These are phyloP conservation scores for Diplodia seriata DNA, from an alignment of 2,329 filamentous ascomycete genomes.

Conservation along the genomic window DNA sequence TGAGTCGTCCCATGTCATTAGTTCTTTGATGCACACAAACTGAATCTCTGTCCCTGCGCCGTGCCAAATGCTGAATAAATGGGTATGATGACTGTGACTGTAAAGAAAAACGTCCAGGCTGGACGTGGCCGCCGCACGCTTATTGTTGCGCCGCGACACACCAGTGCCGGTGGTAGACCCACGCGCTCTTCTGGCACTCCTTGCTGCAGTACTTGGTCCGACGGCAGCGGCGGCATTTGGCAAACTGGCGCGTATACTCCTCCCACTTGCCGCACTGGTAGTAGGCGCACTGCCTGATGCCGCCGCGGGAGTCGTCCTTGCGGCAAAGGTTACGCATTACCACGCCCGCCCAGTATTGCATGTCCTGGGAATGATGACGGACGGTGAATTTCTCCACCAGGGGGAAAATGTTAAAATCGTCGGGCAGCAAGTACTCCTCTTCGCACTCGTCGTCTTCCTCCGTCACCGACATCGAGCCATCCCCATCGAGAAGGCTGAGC, in stretches of 20 bases:
- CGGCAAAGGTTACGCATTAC: slow-evolving; percentile 99
- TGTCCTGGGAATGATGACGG: slow-evolving; percentile 90
- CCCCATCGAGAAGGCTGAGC: slow-evolving; percentile 78
- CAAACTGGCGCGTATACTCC: slow-evolving; percentile 93
- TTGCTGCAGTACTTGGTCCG: slow-evolving; percentile 99
- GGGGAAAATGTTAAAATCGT: slow-evolving; percentile 98
- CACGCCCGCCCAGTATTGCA: slow-evolving; percentile 99
- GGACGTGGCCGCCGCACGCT: slow-evolving; percentile 21
- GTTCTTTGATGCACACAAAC: slow-evolving; percentile 34
- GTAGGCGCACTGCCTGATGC: slow-evolving; percentile 96
- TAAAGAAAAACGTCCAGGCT: slow-evolving; percentile 27
- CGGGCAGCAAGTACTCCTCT: slow-evolving; percentile 87
- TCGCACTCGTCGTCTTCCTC: slow-evolving; percentile 70
- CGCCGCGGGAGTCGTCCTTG: slow-evolving; percentile 93
- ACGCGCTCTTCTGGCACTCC: slow-evolving; percentile 98
- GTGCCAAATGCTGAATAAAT: slow-evolving; percentile 52
- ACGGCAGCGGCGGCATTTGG: slow-evolving; percentile 94
- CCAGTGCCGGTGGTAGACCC: slow-evolving; percentile 98
- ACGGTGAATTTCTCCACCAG: slow-evolving; percentile 98
- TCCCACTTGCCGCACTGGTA: slow-evolving; percentile 99
- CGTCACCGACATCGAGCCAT: slow-evolving; percentile 52
- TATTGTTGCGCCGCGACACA: slow-evolving; percentile 74
- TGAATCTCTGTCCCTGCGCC: slow-evolving; percentile 43
- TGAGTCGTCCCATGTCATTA: slow-evolving; percentile 34
- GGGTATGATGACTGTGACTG: slow-evolving; percentile 33